Evolutionary conservation across 2,329 filamentous ascomycete species (phyloP).

Genomic region (Pestalotiopsis sp.): DNA sequence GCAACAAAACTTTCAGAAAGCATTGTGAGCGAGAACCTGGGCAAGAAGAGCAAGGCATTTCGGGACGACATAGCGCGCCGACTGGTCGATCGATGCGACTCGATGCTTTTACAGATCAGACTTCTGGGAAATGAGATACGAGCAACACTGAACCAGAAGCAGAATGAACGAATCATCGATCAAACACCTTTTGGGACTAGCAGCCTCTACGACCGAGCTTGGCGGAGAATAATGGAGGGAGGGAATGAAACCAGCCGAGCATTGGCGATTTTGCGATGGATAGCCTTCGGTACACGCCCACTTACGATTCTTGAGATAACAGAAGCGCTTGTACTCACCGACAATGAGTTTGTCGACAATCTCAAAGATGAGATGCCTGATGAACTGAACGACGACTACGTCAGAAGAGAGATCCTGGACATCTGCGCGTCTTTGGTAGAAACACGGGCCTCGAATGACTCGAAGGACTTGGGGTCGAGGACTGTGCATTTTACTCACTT

Average conservation of each 20-base stretch:
- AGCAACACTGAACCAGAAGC: conserved; percentile 28
- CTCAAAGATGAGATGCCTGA: background rate
- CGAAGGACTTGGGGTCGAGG: background rate
- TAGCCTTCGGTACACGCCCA: conserved; percentile 23
- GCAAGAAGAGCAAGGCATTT: conserved; percentile 25
- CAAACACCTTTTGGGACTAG: conserved; percentile 30
- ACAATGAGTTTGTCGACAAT: background rate
- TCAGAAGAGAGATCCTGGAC: background rate
- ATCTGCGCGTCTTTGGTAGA: background rate
- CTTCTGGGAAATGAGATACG: conserved; percentile 30
- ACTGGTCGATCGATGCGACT: conserved; percentile 31
- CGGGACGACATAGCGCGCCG: conserved; percentile 22
- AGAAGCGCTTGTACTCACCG: conserved; percentile 22
- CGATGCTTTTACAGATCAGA: conserved; percentile 38
- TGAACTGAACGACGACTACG: background rate
- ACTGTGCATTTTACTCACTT: background rate
- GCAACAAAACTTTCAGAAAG: conserved; percentile 23
- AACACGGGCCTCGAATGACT: background rate
- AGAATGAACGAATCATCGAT: conserved; percentile 30
- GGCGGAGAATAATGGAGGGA: conserved; percentile 18
- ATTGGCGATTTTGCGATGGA: conserved; percentile 33
- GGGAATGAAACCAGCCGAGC: conserved; percentile 27
- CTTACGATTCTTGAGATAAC: conserved; percentile 25
- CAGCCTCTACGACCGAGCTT: conserved; percentile 31
- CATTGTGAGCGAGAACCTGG: conserved; percentile 32